phyloP scores from a whole-genome alignment of 306 rosid genomes.

The Citrullus mucosospermus region DNA sequence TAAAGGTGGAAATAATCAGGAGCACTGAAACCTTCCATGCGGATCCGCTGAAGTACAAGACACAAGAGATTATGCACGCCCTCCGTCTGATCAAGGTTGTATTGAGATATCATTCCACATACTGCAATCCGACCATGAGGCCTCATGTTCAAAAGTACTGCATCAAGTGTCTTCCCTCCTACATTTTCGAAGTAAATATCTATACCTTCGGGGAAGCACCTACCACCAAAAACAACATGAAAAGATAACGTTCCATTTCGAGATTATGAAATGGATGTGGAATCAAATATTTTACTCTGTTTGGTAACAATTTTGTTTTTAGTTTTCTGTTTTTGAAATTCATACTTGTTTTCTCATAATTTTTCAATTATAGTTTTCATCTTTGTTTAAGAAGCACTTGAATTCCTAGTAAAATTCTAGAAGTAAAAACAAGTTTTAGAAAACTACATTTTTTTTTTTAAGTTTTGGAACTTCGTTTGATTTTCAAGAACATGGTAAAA shows the following conservation, averaged over 20 bases:
- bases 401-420: too few species aligned
- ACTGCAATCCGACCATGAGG: conserved; percentile 12
- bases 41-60: background rate
- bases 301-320: too few species aligned
- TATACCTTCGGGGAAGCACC: conserved; percentile 5
- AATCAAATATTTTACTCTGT: background rate
- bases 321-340: too few species aligned
- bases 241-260: background rate
- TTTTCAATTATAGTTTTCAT: too few species aligned
- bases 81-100: conserved; percentile 20
- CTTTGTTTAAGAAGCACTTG: too few species aligned
- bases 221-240: background rate
- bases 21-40: conserved; percentile 14
- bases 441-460: too few species aligned
- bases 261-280: background rate
- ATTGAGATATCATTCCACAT: conserved; percentile 34
- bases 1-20: conserved; percentile 5
- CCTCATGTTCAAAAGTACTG: conserved; percentile 23
- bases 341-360: too few species aligned
- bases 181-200: conserved; percentile 10
- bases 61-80: conserved; percentile 13
- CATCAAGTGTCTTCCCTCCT: conserved; percentile 28
- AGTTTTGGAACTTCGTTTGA: too few species aligned
- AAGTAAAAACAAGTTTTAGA: too few species aligned
- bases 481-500: too few species aligned